Evolutionary conservation across 257 asterid species (phyloP), one percentile per base, ranked within the genome.

Genomic region (Lantana camara): DNA sequence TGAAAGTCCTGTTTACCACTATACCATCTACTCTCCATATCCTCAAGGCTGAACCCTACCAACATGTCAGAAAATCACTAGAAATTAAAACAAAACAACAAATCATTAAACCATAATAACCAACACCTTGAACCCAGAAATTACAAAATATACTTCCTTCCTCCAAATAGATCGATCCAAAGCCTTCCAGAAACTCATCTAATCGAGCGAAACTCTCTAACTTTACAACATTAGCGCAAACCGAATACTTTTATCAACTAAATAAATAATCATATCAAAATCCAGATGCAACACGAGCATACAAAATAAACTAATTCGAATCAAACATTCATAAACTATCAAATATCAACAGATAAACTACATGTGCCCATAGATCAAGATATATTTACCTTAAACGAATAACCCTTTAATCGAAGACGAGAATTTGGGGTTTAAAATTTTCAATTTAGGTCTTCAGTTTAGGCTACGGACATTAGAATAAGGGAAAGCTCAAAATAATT

Each of bases 21-120:
- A 68, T 75, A 82, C 95, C 90, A 84, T 75, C 73, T 72, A 75
- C 66, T 82, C 5, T 90, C 95, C 96, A 90, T 93, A 19, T 34
- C 57, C 66, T 45, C 46, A 58, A 63, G 68, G 74, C 65, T 16
- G 32, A 68, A 60, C 56, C 71, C 79, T 65, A 46, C 19, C 59
- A 75, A 21, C 46, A 68, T n/a, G 54, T 47, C 23, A 46, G 50
- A 48, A 34, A 29, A 47, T 17, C n/a, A n/a, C n/a, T n/a, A n/a
- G n/a, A n/a, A n/a, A n/a, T n/a, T n/a, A n/a, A n/a, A 30, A 44
- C 60, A n/a, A 37, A 57, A 27, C 10, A 67, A 4, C 48, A n/a
- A 12, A 3, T 55, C 49, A 62, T 32, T 23, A 42, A 49, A 57
- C 27, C 47, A 40, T 22, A 27, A 52, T 24, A 27, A 3, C 35